phyloP scores from a whole-genome alignment of 192 early-diverging fungal species.

The Coemansia sp. region DNA sequence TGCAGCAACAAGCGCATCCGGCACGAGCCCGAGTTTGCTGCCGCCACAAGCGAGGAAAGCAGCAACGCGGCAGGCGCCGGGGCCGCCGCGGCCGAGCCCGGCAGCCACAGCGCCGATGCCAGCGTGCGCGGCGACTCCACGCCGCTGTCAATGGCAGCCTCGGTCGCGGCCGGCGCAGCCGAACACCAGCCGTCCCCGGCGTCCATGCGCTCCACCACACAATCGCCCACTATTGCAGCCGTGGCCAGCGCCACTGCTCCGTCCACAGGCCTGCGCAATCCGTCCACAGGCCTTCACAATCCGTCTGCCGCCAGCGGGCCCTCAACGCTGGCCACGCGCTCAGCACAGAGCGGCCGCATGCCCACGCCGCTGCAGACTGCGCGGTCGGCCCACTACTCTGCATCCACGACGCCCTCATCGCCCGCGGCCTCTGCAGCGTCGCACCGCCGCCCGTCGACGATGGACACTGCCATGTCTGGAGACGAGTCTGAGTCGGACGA shows the following conservation, averaged over 20 bases:
- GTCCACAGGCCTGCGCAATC: too few species aligned
- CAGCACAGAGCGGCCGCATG: conserved; percentile 28
- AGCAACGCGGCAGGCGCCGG: not conserved
- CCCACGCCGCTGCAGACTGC: conserved; percentile 24
- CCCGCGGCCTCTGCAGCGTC: conserved; percentile 6
- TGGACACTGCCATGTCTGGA: not conserved
- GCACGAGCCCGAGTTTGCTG: conserved; percentile 10
- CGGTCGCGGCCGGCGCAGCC: not conserved
- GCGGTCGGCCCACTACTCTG: conserved; percentile 16
- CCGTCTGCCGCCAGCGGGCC: conserved; percentile 17
- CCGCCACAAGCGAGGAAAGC: not conserved
- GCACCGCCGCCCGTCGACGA: conserved; percentile 1
- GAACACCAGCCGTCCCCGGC: conserved; percentile 2
- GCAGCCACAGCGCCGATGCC: not conserved
- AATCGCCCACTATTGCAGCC: conserved; percentile 12
- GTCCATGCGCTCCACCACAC: not conserved
- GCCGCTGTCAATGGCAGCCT: not conserved
- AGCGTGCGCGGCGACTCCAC: not conserved
- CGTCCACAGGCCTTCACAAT: too few species aligned
- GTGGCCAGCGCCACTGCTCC: conserved; percentile 9
- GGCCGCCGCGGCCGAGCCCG: not conserved
- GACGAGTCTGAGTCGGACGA: conserved; percentile 17
- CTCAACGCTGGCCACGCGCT: conserved; percentile 16
- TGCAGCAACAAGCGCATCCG: conserved; percentile 39
- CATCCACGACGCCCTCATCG: conserved; percentile 21